Evolutionary conservation across 2,329 filamentous ascomycete genomes (phyloP).

Genomic region (Colletotrichum musae): DNA sequence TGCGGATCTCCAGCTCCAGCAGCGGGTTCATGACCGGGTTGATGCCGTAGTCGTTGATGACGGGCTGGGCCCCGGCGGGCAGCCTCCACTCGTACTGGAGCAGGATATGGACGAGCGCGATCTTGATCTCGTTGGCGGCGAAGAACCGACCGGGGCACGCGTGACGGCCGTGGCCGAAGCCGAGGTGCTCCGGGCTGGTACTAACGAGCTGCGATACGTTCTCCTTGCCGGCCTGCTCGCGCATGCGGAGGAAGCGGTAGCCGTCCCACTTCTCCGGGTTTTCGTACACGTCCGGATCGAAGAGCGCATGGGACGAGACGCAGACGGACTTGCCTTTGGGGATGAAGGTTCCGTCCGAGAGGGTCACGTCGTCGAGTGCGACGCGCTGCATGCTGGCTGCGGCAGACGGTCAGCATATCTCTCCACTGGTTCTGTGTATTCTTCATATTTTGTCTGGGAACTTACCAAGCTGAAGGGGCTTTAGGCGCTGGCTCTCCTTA

Average conservation of each 20-base stretch:
- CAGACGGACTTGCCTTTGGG: slow-evolving; percentile 20
- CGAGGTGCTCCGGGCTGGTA: slow-evolving; percentile 52
- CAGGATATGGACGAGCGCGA: slow-evolving; percentile 39
- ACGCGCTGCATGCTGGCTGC: slow-evolving; percentile 34
- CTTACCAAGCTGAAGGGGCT: slow-evolving; percentile 32
- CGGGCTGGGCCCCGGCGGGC: neutral
- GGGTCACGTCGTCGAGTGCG: slow-evolving; percentile 6
- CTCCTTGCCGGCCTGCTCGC: slow-evolving; percentile 25
- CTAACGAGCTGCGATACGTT: slow-evolving; percentile 56
- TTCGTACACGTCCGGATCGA: slow-evolving; percentile 19
- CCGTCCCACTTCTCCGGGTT: slow-evolving; percentile 26
- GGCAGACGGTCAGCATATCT: neutral
- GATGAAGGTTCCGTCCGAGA: slow-evolving; percentile 35
- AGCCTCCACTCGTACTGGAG: slow-evolving; percentile 32
- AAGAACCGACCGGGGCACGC: slow-evolving; percentile 57
- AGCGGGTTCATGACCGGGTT: neutral
- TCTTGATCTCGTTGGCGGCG: slow-evolving; percentile 54
- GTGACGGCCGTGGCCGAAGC: slow-evolving; percentile 54
- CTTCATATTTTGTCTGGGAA: too few species aligned
- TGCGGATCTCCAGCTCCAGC: slow-evolving; percentile 19
- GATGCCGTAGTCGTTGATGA: slow-evolving; percentile 8
- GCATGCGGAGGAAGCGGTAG: slow-evolving; percentile 26
- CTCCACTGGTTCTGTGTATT: too few species aligned
- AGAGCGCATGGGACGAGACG: slow-evolving; percentile 17
- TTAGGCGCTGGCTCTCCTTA: slow-evolving; percentile 54